Percentiles rank a stretch among this genome's conserved stretches.
These are phyloP conservation scores for Nemania serpens DNA, from an alignment of 2,329 filamentous ascomycete species.

Conservation along the genomic window DNA sequence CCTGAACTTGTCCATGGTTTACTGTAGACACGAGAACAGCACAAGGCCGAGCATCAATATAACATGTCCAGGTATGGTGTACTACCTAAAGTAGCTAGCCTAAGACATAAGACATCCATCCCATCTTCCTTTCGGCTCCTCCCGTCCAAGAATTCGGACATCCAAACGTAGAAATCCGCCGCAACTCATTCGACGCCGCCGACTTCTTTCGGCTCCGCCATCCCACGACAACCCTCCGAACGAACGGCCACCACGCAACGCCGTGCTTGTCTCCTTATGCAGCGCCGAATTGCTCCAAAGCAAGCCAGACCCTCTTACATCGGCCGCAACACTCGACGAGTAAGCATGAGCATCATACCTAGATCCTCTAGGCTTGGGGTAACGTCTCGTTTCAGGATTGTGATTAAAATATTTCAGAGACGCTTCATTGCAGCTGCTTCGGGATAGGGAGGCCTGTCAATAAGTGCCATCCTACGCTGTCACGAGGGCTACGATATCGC, in stretches of 20 bases:
- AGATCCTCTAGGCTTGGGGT: too few species aligned
- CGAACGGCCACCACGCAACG: conserved; percentile 2
- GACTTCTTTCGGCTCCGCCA: conserved; percentile 12
- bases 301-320: not conserved
- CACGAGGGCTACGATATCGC: not conserved
- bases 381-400: too few species aligned
- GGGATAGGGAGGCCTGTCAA: too few species aligned
- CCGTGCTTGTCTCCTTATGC: conserved; percentile 6
- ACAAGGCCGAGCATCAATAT: too few species aligned
- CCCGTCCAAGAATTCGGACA: conserved; percentile 23
- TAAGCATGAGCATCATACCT: not conserved
- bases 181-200: conserved; percentile 1
- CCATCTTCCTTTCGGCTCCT: conserved; percentile 19
- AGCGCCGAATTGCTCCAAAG: not conserved
- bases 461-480: too few species aligned
- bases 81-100: not conserved
- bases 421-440: too few species aligned
- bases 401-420: too few species aligned
- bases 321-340: not conserved
- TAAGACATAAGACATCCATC: conserved; percentile 1
- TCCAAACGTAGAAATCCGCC: conserved; percentile 30
- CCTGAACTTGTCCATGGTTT: too few species aligned
- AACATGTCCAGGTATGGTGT: not conserved
- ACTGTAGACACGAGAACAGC: too few species aligned
- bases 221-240: conserved; percentile 2